Conservation (phyloP, 140 eudicot genomes). For the Flaveria floridana region DNA sequence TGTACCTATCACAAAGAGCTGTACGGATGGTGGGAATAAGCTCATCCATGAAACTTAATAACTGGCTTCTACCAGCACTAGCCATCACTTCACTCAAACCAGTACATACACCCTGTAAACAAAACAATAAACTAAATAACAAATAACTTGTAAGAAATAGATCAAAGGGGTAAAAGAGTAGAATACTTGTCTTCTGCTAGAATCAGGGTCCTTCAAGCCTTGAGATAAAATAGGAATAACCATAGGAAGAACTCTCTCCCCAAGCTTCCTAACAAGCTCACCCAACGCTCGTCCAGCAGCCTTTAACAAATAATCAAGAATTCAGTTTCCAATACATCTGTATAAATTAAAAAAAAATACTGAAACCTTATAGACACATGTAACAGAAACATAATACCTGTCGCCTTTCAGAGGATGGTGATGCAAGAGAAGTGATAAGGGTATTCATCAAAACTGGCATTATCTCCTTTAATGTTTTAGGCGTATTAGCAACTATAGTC, state of each 20-base stretch:
- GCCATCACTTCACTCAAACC: slow-evolving; percentile 99
- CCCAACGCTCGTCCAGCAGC: slow-evolving; percentile 97
- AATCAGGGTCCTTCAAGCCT: slow-evolving; percentile 82
- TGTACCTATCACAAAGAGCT: slow-evolving; percentile 96
- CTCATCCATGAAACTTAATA: slow-evolving; percentile 73
- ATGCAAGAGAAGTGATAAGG: slow-evolving; percentile 81
- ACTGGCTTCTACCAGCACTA: slow-evolving; percentile 92
- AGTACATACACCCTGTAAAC: slow-evolving; percentile 89
- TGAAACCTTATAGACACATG: background rate
- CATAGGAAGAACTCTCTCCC: slow-evolving; percentile 95
- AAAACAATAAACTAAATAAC: background rate
- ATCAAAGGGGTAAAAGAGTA: slow-evolving; percentile 13
- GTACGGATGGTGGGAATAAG: slow-evolving; percentile 97
- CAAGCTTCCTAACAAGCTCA: slow-evolving; percentile 97
- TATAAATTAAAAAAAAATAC: background rate
- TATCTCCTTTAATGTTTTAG: slow-evolving; percentile 93
- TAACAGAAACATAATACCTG: slow-evolving; percentile 57
- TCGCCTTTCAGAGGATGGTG: slow-evolving; percentile 95
- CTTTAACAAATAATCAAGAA: slow-evolving; percentile 36
- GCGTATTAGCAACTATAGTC: slow-evolving; percentile 96
- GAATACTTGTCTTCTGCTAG: slow-evolving; percentile 83
- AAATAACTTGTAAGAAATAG: background rate
- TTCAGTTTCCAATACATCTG: slow-evolving; percentile 20
- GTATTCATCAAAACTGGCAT: slow-evolving; percentile 98
- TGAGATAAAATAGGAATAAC: slow-evolving; percentile 83